phyloP scores from a whole-genome alignment of 2,329 filamentous ascomycete genomes.

The Gaeumannomyces tritici region DNA sequence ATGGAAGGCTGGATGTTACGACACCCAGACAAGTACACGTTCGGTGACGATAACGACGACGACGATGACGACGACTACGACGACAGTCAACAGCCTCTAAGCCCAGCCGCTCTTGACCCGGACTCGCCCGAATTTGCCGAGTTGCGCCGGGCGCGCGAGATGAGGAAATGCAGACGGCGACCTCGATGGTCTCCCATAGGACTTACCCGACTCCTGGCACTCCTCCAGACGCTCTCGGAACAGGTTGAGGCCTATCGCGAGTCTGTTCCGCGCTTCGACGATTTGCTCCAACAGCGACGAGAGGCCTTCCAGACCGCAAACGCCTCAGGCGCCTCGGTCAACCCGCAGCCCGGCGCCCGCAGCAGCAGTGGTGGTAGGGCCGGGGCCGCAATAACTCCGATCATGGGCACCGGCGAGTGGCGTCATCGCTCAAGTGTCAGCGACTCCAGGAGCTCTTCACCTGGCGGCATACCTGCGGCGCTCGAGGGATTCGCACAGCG shows the following conservation, averaged over 20 bases:
- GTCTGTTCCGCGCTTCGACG: slow-evolving; percentile 62
- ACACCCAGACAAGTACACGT: slow-evolving; percentile 55
- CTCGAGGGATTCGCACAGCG: slow-evolving; percentile 55
- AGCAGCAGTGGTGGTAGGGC: slow-evolving; percentile 10
- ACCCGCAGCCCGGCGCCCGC: slow-evolving; percentile 10
- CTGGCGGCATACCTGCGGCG: slow-evolving; percentile 37
- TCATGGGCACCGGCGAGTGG: slow-evolving; percentile 3
- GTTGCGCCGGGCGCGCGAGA: slow-evolving; percentile 31
- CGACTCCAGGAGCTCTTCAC: slow-evolving; percentile 38
- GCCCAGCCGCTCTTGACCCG: slow-evolving; percentile 27
- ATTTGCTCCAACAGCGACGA: slow-evolving; percentile 56
- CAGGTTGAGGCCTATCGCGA: slow-evolving; percentile 54
- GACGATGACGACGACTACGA: slow-evolving; percentile 28
- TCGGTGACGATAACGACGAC: slow-evolving; percentile 25
- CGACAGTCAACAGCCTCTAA: slow-evolving; percentile 25
- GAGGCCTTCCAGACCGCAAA: slow-evolving; percentile 55
- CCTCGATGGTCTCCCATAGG: slow-evolving; percentile 42
- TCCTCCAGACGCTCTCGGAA: slow-evolving; percentile 50
- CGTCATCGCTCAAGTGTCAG: slow-evolving; percentile 32
- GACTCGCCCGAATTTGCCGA: slow-evolving; percentile 30
- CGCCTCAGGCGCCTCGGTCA: slow-evolving; percentile 21
- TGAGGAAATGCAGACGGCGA: slow-evolving; percentile 41
- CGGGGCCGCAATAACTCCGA: slow-evolving; percentile 2
- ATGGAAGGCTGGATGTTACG: slow-evolving; percentile 87
- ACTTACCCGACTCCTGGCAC: slow-evolving; percentile 42